phyloP scores from a whole-genome alignment of 2,329 filamentous ascomycete genomes.

The Cercospora sojina region DNA sequence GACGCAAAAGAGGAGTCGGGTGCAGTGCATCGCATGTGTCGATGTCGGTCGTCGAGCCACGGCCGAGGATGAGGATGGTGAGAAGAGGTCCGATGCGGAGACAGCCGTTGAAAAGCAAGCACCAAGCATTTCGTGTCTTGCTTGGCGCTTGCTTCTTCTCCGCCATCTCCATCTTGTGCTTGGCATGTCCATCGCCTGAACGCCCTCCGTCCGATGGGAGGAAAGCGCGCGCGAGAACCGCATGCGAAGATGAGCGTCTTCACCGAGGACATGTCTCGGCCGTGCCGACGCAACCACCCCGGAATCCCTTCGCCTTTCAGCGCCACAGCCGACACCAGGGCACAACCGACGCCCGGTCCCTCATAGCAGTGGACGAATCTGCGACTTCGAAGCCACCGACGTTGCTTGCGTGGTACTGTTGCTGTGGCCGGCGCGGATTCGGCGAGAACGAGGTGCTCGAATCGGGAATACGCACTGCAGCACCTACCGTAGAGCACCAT shows the following conservation, averaged over 20 bases:
- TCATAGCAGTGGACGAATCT: neutral
- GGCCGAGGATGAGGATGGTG: neutral
- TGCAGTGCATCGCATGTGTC: neutral
- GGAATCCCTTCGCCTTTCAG: neutral
- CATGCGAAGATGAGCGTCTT: neutral
- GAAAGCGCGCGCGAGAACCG: neutral
- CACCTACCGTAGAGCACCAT: neutral
- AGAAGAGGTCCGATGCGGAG: neutral
- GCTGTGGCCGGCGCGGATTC: neutral
- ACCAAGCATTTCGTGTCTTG: neutral
- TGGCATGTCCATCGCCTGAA: neutral
- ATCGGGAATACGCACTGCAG: neutral
- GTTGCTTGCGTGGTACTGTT: neutral
- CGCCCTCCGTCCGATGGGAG: neutral
- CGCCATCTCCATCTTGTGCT: neutral
- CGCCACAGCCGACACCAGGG: slow-evolving; percentile 1
- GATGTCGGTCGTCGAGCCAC: neutral
- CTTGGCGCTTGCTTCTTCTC: neutral
- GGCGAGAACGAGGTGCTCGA: neutral
- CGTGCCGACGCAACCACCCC: neutral
- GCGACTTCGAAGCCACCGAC: neutral
- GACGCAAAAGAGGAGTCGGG: neutral
- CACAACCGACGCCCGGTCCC: neutral
- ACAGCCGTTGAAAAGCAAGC: neutral
- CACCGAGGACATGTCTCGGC: neutral